phyloP scores from a whole-genome alignment of 257 asterid species.

The Solanum etuberosum region DNA sequence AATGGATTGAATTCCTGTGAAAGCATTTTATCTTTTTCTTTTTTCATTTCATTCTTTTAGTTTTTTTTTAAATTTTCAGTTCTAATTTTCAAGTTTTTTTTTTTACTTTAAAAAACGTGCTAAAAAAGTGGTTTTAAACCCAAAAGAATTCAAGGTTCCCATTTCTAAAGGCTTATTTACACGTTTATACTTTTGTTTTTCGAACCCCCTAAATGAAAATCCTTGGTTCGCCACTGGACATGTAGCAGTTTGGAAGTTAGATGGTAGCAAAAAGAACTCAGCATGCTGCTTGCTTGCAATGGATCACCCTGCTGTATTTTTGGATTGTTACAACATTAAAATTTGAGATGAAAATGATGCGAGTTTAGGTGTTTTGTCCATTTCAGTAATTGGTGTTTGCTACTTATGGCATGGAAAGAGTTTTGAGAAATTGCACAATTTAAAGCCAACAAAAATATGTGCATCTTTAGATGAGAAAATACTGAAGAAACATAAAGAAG shows the following conservation, averaged over 20 bases:
- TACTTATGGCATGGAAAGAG: conserved; percentile 75
- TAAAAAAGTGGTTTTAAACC: too few species aligned
- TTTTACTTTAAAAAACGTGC: too few species aligned
- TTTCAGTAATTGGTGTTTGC: conserved; percentile 75
- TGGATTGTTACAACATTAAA: conserved; percentile 40
- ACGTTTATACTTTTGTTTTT: too few species aligned
- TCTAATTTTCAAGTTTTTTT: too few species aligned
- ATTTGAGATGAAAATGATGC: conserved; percentile 28
- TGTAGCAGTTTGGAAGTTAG: conserved; percentile 71
- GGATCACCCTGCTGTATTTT: conserved; percentile 82
- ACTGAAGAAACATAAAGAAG: conserved; percentile 41
- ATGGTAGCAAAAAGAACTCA: conserved; percentile 52
- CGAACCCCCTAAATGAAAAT: too few species aligned
- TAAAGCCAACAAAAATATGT: conserved; percentile 58
- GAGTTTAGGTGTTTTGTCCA: conserved; percentile 61
- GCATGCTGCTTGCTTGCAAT: conserved; percentile 46
- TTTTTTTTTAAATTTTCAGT: too few species aligned
- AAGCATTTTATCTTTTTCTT: too few species aligned
- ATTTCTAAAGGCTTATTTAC: too few species aligned
- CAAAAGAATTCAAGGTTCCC: too few species aligned
- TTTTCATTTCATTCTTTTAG: too few species aligned
- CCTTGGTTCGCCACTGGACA: too few species aligned
- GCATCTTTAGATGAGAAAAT: conserved; percentile 35
- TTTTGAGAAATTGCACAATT: conserved; percentile 43
- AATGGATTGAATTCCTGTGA: too few species aligned